Percentiles rank a stretch among this genome's conserved stretches.
These are phyloP conservation scores for Fraxinus cuspidata DNA, from an alignment of 257 asterid genomes.

Conservation along the genomic window DNA sequence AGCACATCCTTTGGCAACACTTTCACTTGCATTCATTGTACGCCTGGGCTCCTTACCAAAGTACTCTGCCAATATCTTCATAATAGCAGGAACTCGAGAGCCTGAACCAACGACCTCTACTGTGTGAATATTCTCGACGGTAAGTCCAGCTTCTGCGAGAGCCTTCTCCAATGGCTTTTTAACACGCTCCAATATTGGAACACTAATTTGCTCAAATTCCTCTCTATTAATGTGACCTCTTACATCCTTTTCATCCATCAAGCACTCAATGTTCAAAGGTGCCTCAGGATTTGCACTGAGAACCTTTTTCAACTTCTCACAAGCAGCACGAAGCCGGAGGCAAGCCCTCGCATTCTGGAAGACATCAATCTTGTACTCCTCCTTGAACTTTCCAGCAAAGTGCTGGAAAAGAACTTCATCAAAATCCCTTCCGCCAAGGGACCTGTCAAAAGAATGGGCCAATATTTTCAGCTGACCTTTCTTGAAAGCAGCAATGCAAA, in stretches of 20 bases:
- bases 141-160: conserved; percentile 47
- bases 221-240: conserved; percentile 53
- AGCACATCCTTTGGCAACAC: conserved; percentile 55
- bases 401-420: conserved; percentile 53
- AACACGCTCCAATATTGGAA: conserved; percentile 52
- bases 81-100: conserved; percentile 54
- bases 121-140: conserved; percentile 36
- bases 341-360: conserved; percentile 54
- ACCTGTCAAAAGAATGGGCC: conserved; percentile 55
- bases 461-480: conserved; percentile 52
- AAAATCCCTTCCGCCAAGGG: conserved; percentile 56
- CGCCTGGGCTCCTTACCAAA: conserved; percentile 57
- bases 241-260: conserved; percentile 56
- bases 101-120: conserved; percentile 58
- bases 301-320: conserved; percentile 49
- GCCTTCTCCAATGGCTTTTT: conserved; percentile 55
- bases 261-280: conserved; percentile 55
- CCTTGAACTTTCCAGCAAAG: conserved; percentile 57
- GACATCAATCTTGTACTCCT: conserved; percentile 53
- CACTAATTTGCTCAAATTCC: conserved; percentile 49
- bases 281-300: conserved; percentile 56
- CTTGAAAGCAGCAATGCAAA: conserved; percentile 51
- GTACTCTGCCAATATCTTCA: conserved; percentile 48
- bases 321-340: conserved; percentile 52
- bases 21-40: conserved; percentile 62